Conservation (phyloP, 2,329 filamentous ascomycete genomes). For the Aquanectria penicillioides region DNA sequence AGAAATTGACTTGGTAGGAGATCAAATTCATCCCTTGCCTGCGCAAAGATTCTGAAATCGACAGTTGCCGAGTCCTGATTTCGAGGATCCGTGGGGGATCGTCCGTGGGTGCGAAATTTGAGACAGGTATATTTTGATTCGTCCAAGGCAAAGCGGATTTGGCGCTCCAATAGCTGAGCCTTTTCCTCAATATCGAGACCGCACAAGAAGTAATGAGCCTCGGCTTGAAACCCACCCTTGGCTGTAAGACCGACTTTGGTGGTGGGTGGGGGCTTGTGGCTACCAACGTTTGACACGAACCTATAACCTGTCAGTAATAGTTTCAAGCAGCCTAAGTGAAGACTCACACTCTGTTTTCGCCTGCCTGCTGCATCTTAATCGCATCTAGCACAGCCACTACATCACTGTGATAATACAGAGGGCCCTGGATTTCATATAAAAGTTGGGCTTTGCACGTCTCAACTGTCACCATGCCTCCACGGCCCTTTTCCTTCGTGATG, state of each 20-base stretch:
- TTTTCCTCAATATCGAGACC: no score
- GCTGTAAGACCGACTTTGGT: constrained; percentile 64
- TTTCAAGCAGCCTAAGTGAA: no score
- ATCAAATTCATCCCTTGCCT: no score
- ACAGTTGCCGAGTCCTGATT: no score
- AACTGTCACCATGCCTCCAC: constrained; percentile 51
- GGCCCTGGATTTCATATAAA: constrained; percentile 60
- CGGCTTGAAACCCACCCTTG: constrained; percentile 57
- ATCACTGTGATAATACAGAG: constrained; percentile 59
- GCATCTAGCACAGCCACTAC: constrained; percentile 54
- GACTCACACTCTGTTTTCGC: constrained; percentile 49
- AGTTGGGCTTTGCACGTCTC: constrained; percentile 57
- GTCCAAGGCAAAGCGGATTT: neutral
- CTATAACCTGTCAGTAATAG: no score
- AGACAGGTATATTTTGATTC: no score
- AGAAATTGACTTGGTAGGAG: no score
- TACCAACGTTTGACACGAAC: constrained; percentile 53
- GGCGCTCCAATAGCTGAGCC: neutral
- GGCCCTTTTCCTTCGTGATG: constrained; percentile 55
- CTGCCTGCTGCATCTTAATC: constrained; percentile 49
- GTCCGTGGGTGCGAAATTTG: no score
- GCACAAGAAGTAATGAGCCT: constrained; percentile 40
- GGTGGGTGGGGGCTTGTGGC: constrained; percentile 57
- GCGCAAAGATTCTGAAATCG: no score
- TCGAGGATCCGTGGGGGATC: no score